These are phyloP conservation scores for Marasmius tenuissimus DNA, from an alignment of 1,284 basidiomycete genomes.

Conservation along the genomic window DNA sequence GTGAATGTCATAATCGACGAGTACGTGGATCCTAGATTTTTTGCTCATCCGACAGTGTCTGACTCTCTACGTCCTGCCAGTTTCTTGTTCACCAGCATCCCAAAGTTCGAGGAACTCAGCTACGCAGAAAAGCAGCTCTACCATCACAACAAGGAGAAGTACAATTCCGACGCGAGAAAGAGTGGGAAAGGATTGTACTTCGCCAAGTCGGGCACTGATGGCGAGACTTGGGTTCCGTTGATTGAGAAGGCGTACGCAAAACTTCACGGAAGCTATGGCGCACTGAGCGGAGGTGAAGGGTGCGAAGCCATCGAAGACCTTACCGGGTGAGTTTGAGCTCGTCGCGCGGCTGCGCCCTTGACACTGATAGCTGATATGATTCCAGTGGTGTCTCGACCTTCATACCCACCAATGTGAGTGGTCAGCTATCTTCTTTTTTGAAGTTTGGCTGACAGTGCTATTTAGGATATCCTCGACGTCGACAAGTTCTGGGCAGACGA, in stretches of 20 bases:
- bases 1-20: conserved; percentile 37
- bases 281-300: conserved; percentile 39
- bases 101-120: conserved; percentile 25
- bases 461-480: conserved; percentile 41
- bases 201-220: conserved; percentile 24
- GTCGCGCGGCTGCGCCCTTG: background rate
- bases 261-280: conserved; percentile 45
- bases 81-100: conserved; percentile 26
- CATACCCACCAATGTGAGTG: conserved; percentile 35
- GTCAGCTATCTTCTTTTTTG: background rate
- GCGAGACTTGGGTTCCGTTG: conserved; percentile 39
- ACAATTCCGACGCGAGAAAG: conserved; percentile 24
- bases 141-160: conserved; percentile 25
- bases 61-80: conserved; percentile 10
- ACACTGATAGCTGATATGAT: background rate
- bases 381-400: conserved; percentile 43
- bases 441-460: background rate
- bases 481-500: conserved; percentile 46
- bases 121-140: conserved; percentile 21
- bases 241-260: conserved; percentile 60
- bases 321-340: conserved; percentile 40
- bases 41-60: background rate
- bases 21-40: conserved; percentile 17
- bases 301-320: conserved; percentile 49
- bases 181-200: conserved; percentile 28